Percentiles rank a stretch among this genome's conserved stretches.
Conservation (phyloP, 768 basidiomycete species). For the Tulasnella calospora region DNA sequence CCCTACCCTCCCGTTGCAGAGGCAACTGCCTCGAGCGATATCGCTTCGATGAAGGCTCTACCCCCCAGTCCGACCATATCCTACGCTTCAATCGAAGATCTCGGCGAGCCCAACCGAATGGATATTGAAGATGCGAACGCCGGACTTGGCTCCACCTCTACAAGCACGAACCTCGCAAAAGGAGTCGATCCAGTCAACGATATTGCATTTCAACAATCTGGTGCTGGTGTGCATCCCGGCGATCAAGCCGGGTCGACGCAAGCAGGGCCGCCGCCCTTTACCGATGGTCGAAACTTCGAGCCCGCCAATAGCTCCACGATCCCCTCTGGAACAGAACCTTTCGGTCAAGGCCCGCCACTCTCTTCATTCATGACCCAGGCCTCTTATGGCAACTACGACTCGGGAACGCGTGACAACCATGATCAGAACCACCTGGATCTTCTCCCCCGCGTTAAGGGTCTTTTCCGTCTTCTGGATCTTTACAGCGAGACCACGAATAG, state of each 20-base stretch:
- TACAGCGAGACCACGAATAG: constrained; percentile 49
- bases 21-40: too few relatives aligned
- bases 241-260: too few relatives aligned
- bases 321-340: background rate
- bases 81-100: background rate
- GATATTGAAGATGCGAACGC: background rate
- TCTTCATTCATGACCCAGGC: background rate
- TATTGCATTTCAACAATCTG: too few relatives aligned
- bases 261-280: too few relatives aligned
- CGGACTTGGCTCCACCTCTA: background rate
- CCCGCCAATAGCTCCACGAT: too few relatives aligned
- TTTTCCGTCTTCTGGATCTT: constrained; percentile 53
- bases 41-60: background rate
- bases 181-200: background rate
- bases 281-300: too few relatives aligned
- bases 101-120: background rate
- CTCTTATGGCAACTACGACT: background rate
- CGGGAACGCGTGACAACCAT: background rate
- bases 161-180: background rate
- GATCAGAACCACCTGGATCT: constrained; percentile 12
- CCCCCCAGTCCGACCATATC: background rate
- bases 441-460: constrained; percentile 39
- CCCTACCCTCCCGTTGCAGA: background rate
- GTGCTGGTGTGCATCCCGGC: too few relatives aligned
- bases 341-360: background rate